Percentiles rank a stretch among this genome's conserved stretches.
Evolutionary conservation across 2,329 filamentous ascomycete genomes (phyloP).

Genomic region (Pseudomassariella vexata): DNA sequence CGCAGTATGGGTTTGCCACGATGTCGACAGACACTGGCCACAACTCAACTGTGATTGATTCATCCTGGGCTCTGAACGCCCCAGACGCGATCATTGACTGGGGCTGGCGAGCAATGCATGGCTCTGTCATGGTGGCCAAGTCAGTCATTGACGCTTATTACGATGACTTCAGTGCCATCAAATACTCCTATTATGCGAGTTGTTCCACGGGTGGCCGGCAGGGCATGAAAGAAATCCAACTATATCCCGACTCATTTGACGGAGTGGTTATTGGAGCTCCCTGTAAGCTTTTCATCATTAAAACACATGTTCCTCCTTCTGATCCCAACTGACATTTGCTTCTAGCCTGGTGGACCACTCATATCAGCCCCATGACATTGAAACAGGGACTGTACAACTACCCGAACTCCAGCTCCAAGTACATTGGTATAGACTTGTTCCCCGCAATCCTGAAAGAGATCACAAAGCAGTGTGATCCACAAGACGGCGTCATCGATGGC

Average conservation of each 20-base stretch:
- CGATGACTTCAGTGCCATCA: slow-evolving; percentile 22
- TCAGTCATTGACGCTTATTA: slow-evolving; percentile 44
- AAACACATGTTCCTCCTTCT: not conserved
- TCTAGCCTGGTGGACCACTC: slow-evolving; percentile 40
- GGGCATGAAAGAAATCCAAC: slow-evolving; percentile 47
- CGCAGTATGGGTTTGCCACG: slow-evolving; percentile 34
- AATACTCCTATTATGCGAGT: slow-evolving; percentile 49
- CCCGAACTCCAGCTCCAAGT: slow-evolving; percentile 30
- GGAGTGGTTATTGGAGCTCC: slow-evolving; percentile 47
- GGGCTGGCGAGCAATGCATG: slow-evolving; percentile 39
- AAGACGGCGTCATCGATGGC: slow-evolving; percentile 35
- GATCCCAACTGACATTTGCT: not conserved
- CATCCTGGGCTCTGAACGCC: slow-evolving; percentile 31
- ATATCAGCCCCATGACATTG: slow-evolving; percentile 29
- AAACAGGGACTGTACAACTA: slow-evolving; percentile 37
- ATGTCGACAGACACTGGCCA: slow-evolving; percentile 40
- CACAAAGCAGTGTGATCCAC: slow-evolving; percentile 34
- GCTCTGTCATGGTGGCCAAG: slow-evolving; percentile 40
- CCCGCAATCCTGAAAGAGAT: slow-evolving; percentile 33
- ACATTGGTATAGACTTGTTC: slow-evolving; percentile 35
- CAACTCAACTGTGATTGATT: slow-evolving; percentile 20
- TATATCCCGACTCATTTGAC: slow-evolving; percentile 50
- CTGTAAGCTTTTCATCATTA: slow-evolving; percentile 28
- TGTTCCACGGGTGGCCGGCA: slow-evolving; percentile 57
- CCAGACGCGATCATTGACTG: slow-evolving; percentile 32